These are phyloP conservation scores for Neonectria sp. DNA, from an alignment of 2,329 filamentous ascomycete genomes.

Conservation along the genomic window DNA sequence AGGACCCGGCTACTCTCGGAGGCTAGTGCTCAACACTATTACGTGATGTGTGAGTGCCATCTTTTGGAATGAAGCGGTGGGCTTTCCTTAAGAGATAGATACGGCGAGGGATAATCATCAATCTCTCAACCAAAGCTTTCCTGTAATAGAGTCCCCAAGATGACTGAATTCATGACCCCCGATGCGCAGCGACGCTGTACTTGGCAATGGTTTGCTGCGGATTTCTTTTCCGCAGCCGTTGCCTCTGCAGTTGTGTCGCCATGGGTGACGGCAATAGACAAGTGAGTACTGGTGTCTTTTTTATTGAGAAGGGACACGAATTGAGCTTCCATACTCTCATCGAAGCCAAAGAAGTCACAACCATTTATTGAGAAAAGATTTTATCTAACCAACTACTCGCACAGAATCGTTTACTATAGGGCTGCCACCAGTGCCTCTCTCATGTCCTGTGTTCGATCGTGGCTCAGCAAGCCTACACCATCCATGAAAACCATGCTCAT, in stretches of 20 bases:
- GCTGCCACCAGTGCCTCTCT: slow-evolving; percentile 40
- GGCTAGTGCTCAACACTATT: not conserved
- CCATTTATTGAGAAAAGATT: not conserved
- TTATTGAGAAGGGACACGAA: not conserved
- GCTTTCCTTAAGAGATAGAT: not conserved
- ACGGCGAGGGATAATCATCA: not conserved
- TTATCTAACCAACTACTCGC: not conserved
- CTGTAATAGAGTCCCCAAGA: slow-evolving; percentile 8
- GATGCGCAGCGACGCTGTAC: slow-evolving; percentile 44
- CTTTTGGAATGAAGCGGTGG: not conserved
- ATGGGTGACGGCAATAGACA: slow-evolving; percentile 47
- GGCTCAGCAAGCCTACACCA: slow-evolving; percentile 41
- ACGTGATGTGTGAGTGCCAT: not conserved
- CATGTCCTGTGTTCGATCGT: slow-evolving; percentile 41
- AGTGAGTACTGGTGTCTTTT: slow-evolving; percentile 32
- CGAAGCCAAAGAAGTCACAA: not conserved
- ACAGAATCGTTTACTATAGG: slow-evolving; percentile 44
- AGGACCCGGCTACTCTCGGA: not conserved
- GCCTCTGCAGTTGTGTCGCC: slow-evolving; percentile 46
- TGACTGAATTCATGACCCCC: slow-evolving; percentile 44
- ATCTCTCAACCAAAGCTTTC: not conserved
- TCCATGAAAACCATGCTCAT: slow-evolving; percentile 41
- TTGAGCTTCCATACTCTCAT: not conserved
- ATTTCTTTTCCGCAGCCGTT: slow-evolving; percentile 41
- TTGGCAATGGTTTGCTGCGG: slow-evolving; percentile 44